phyloP scores from a whole-genome alignment of 345 rosid genomes.

The Salix koriyanagi region DNA sequence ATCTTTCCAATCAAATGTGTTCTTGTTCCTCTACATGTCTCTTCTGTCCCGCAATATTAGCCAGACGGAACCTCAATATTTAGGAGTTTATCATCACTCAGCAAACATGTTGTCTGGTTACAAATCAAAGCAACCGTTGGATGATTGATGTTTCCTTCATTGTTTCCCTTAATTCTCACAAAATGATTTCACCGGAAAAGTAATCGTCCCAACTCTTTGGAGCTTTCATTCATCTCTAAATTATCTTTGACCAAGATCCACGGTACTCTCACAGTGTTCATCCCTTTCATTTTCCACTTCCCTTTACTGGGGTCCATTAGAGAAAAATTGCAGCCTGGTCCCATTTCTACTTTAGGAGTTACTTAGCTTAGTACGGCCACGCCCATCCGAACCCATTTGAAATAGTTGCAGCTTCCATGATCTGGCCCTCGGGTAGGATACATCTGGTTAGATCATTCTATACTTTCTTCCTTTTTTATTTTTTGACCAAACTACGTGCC shows the following conservation, averaged over 20 bases:
- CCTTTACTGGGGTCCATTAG: not conserved
- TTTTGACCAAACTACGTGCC: no score
- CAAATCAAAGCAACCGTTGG: not conserved
- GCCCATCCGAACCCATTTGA: not conserved
- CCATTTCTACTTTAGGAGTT: not conserved
- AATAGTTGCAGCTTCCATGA: not conserved
- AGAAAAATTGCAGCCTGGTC: not conserved
- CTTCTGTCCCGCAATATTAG: no score
- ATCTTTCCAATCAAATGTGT: no score
- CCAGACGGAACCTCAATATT: no score
- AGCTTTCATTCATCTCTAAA: not conserved
- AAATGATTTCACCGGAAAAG: not conserved
- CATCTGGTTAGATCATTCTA: not conserved
- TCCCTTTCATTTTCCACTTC: not conserved
- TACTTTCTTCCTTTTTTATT: not conserved
- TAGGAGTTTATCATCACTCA: no score
- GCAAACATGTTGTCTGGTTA: not conserved
- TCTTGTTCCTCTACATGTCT: no score
- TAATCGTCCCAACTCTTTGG: not conserved
- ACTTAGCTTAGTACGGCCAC: not conserved
- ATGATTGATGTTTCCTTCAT: slow-evolving; percentile 1
- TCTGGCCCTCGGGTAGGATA: not conserved
- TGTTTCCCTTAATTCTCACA: not conserved
- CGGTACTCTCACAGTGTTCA: not conserved
- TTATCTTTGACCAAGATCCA: not conserved